Evolutionary conservation across 345 rosid species (phyloP).

Genomic region (Populus alba): DNA sequence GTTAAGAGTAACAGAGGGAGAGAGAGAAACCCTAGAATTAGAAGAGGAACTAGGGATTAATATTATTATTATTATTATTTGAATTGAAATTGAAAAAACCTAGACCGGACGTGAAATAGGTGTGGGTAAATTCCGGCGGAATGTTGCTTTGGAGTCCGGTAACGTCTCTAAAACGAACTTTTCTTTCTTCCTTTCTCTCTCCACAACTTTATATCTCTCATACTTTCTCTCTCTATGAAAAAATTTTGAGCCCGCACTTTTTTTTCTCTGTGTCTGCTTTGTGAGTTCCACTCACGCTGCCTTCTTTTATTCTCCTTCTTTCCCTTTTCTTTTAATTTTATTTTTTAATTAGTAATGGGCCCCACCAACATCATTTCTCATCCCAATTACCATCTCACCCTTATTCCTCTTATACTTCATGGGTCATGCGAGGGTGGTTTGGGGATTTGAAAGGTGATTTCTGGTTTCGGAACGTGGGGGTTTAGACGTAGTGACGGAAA

Average conservation of each 20-base stretch:
- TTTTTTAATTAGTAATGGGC: background rate
- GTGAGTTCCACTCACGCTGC: conserved; percentile 50
- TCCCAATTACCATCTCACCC: conserved; percentile 26
- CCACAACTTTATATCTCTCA: too few species aligned
- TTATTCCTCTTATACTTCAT: background rate
- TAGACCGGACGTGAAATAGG: conserved; percentile 61
- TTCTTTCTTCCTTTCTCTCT: conserved; percentile 10
- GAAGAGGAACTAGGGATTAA: too few species aligned
- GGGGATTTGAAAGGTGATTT: background rate
- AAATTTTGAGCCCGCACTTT: conserved; percentile 33
- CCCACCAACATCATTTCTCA: conserved; percentile 16
- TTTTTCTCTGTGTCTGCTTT: conserved; percentile 23
- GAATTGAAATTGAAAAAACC: conserved; percentile 18
- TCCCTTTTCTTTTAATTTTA: background rate
- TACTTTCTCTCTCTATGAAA: conserved; percentile 22
- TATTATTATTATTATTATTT: too few species aligned
- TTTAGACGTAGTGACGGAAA: background rate
- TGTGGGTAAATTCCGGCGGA: conserved; percentile 65
- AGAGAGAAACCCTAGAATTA: too few species aligned
- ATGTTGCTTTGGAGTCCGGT: conserved; percentile 69
- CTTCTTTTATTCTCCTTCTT: conserved; percentile 10
- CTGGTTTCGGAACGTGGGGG: background rate
- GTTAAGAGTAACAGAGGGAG: background rate
- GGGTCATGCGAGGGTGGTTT: background rate
- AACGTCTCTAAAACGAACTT: conserved; percentile 59